Evolutionary conservation across 2,329 filamentous ascomycete species (phyloP).

Genomic region (Metarhizium rileyi): DNA sequence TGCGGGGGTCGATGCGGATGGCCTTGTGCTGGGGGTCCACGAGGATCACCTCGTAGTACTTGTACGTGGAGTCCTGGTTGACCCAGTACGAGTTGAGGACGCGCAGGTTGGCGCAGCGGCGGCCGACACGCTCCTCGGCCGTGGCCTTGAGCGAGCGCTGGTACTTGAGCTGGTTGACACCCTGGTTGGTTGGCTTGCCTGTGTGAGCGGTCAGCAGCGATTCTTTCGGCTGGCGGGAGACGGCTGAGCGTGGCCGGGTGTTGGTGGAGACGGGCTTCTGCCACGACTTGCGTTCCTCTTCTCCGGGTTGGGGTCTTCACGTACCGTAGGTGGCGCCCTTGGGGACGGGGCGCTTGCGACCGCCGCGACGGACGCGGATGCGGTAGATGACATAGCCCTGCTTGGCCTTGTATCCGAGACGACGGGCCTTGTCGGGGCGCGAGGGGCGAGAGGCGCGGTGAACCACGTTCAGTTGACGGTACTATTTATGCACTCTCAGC

Average conservation of each 20-base stretch:
- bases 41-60: slow-evolving; percentile 99
- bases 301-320: slow-evolving; percentile 25
- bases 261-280: too few species aligned
- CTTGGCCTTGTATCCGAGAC: slow-evolving; percentile 99
- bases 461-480: slow-evolving; percentile 99
- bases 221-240: too few species aligned
- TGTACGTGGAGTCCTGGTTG: slow-evolving; percentile 99
- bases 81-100: slow-evolving; percentile 99
- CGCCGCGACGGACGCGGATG: slow-evolving; percentile 94
- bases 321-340: slow-evolving; percentile 99
- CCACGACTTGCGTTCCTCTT: neutral
- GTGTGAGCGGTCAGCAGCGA: slow-evolving; percentile 15
- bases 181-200: slow-evolving; percentile 99
- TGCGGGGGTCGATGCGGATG: slow-evolving; percentile 96
- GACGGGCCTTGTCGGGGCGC: slow-evolving; percentile 99
- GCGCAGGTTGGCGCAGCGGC: slow-evolving; percentile 96
- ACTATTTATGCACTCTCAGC: slow-evolving; percentile 99
- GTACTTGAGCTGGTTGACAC: slow-evolving; percentile 99
- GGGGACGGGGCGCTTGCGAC: slow-evolving; percentile 89
- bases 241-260: too few species aligned
- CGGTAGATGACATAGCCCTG: slow-evolving; percentile 99
- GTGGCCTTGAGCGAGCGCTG: slow-evolving; percentile 97
- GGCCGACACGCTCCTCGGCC: slow-evolving; percentile 99
- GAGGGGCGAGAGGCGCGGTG: slow-evolving; percentile 97
- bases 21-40: slow-evolving; percentile 99